Evolutionary conservation across 2,329 filamentous ascomycete species (phyloP).

Genomic region (Claviceps capensis): DNA sequence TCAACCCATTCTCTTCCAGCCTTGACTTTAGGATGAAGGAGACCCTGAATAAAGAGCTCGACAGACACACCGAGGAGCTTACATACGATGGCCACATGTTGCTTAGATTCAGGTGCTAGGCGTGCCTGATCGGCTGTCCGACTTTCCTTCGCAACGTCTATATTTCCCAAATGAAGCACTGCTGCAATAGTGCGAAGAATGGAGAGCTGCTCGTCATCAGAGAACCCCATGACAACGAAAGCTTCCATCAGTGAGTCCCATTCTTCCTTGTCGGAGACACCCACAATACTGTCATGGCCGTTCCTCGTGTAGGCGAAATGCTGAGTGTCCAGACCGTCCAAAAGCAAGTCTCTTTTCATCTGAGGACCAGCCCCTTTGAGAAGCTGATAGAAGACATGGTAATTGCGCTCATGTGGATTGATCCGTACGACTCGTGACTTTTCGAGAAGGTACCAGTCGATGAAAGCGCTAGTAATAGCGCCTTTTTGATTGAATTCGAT

Average conservation of each 20-base stretch:
- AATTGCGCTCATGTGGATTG: conserved; percentile 81
- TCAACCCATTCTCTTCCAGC: conserved; percentile 97
- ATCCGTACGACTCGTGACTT: conserved; percentile 94
- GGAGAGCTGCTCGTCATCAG: conserved; percentile 65
- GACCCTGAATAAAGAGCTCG: conserved; percentile 74
- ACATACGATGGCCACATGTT: conserved; percentile 67
- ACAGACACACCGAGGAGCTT: conserved; percentile 69
- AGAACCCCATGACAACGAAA: conserved; percentile 88
- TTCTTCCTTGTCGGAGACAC: conserved; percentile 80
- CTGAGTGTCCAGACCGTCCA: conserved; percentile 62
- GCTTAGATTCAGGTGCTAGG: conserved; percentile 59
- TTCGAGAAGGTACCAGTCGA: conserved; percentile 96
- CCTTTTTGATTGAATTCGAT: conserved; percentile 86
- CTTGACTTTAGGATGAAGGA: conserved; percentile 88
- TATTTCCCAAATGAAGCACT: conserved; percentile 86
- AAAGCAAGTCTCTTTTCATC: conserved; percentile 62
- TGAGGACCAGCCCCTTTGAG: conserved; percentile 65
- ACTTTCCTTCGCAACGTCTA: conserved; percentile 81
- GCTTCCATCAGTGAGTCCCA: conserved; percentile 86
- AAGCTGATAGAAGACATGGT: conserved; percentile 95
- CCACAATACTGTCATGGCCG: conserved; percentile 82
- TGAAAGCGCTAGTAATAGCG: conserved; percentile 88
- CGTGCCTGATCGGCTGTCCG: conserved; percentile 82
- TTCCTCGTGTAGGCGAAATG: conserved; percentile 87
- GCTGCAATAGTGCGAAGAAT: conserved; percentile 83